Percentiles rank a stretch among this genome's conserved stretches.
phyloP scores from a whole-genome alignment of 495 filamentous ascomycete genomes.

The Podospora fimiseda region DNA sequence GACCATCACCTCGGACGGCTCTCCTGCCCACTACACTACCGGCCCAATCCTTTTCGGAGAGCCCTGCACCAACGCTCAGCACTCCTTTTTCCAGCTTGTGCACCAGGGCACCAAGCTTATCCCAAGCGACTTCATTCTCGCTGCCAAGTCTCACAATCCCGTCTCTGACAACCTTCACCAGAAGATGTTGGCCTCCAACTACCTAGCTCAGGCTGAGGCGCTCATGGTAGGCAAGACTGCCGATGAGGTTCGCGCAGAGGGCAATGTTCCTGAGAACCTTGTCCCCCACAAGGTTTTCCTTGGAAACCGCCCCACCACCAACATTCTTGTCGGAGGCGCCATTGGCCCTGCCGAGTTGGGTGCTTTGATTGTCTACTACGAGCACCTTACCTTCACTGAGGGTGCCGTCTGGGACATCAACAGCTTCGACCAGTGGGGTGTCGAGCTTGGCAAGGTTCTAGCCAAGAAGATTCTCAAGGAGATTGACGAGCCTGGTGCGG shows the following conservation, averaged over 20 bases:
- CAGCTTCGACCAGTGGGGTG: slow-evolving; percentile 98
- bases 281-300: slow-evolving; percentile 99
- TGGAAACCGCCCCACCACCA: slow-evolving; percentile 93
- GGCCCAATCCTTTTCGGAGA: slow-evolving; percentile 92
- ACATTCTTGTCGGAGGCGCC: slow-evolving; percentile 78
- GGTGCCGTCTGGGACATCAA: slow-evolving; percentile 99
- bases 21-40: slow-evolving; percentile 94
- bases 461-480: slow-evolving; percentile 84
- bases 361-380: slow-evolving; percentile 96
- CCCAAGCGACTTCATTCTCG: slow-evolving; percentile 94
- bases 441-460: slow-evolving; percentile 92
- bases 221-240: slow-evolving; percentile 97
- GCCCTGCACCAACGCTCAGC: slow-evolving; percentile 97
- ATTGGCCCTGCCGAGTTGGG: slow-evolving; percentile 92
- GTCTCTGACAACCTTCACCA: slow-evolving; percentile 88
- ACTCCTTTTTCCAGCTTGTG: slow-evolving; percentile 99
- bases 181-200: slow-evolving; percentile 98
- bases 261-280: slow-evolving; percentile 65
- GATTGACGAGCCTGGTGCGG: slow-evolving; percentile 66
- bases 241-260: slow-evolving; percentile 84
- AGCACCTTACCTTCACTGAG: slow-evolving; percentile 96
- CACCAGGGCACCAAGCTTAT: slow-evolving; percentile 99
- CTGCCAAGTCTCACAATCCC: slow-evolving; percentile 93
- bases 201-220: slow-evolving; percentile 94
- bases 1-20: slow-evolving; percentile 83